Conservation (phyloP, 2,329 filamentous ascomycete species). For the Verticillium klebahnii region DNA sequence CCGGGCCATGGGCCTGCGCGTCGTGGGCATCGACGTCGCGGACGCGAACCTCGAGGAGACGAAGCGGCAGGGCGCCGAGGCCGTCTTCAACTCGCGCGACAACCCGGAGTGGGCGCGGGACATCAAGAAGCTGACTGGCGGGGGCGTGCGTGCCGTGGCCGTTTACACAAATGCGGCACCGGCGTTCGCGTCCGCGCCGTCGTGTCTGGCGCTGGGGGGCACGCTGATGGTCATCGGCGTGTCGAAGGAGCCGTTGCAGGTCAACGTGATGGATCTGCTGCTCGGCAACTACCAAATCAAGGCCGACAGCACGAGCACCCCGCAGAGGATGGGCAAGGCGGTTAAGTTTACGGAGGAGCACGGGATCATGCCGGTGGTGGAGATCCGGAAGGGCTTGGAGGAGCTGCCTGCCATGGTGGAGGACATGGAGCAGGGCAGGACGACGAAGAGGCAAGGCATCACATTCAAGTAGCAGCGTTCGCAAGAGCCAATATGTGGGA, state of each 20-base stretch:
- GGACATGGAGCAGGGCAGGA: slow-evolving; percentile 30
- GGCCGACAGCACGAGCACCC: slow-evolving; percentile 35
- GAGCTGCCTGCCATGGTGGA: slow-evolving; percentile 31
- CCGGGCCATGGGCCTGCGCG: slow-evolving; percentile 37
- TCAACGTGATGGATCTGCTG: slow-evolving; percentile 32
- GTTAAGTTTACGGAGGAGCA: slow-evolving; percentile 37
- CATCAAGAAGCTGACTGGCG: slow-evolving; percentile 34
- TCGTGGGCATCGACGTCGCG: slow-evolving; percentile 38
- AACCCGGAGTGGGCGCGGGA: slow-evolving; percentile 29
- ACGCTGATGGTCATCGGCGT: slow-evolving; percentile 38
- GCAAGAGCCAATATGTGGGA: neutral
- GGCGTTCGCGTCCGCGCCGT: slow-evolving; percentile 29
- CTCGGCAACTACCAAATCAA: slow-evolving; percentile 34
- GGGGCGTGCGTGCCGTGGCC: slow-evolving; percentile 34
- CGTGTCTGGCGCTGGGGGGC: slow-evolving; percentile 30
- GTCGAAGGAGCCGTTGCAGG: slow-evolving; percentile 26
- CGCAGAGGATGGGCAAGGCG: slow-evolving; percentile 36
- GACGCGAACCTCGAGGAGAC: slow-evolving; percentile 33
- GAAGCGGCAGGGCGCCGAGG: slow-evolving; percentile 33
- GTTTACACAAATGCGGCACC: slow-evolving; percentile 33
- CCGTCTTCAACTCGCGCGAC: slow-evolving; percentile 35
- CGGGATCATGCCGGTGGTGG: slow-evolving; percentile 32
- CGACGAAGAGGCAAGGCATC: slow-evolving; percentile 29
- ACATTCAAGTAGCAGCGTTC: slow-evolving; percentile 20
- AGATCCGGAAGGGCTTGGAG: slow-evolving; percentile 29